phyloP scores from a whole-genome alignment of 768 basidiomycete genomes.

The Podaxis sp. region DNA sequence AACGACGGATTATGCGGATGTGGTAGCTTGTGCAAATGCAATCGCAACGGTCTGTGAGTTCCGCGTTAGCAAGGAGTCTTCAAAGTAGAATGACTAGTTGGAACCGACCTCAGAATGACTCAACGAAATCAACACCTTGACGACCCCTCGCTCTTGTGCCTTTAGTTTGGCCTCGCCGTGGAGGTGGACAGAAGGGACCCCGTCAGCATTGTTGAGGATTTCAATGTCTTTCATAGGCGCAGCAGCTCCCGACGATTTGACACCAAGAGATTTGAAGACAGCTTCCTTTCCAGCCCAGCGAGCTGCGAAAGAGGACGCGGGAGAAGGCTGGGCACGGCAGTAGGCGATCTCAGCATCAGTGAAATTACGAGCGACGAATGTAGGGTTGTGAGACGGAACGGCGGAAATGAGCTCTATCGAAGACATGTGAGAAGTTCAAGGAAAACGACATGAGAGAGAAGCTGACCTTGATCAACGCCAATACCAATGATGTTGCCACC shows the following conservation, averaged over 20 bases:
- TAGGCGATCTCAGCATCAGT: conserved; percentile 85
- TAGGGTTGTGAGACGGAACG: conserved; percentile 85
- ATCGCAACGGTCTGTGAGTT: conserved; percentile 70
- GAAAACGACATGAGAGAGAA: neutral
- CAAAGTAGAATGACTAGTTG: neutral
- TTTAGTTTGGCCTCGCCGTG: conserved; percentile 78
- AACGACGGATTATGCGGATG: conserved; percentile 19
- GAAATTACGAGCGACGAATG: conserved; percentile 91
- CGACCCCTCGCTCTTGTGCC: conserved; percentile 72
- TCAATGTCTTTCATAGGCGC: conserved; percentile 98
- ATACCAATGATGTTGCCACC: conserved; percentile 61
- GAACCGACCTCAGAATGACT: conserved; percentile 87
- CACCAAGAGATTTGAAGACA: conserved; percentile 92
- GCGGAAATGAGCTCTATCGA: conserved; percentile 82
- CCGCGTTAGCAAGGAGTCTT: conserved; percentile 12
- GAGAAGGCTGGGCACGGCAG: conserved; percentile 83
- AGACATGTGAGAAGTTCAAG: neutral
- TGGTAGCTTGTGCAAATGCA: conserved; percentile 80
- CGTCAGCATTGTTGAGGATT: conserved; percentile 77
- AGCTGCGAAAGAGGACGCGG: conserved; percentile 89
- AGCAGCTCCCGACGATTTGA: conserved; percentile 86
- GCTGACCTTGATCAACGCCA: conserved; percentile 83
- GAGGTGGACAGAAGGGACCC: conserved; percentile 74
- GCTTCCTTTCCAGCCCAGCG: conserved; percentile 99
- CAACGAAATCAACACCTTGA: conserved; percentile 76